These are phyloP conservation scores for Suillus occidentalis DNA, from an alignment of 768 basidiomycete species.

Conservation along the genomic window DNA sequence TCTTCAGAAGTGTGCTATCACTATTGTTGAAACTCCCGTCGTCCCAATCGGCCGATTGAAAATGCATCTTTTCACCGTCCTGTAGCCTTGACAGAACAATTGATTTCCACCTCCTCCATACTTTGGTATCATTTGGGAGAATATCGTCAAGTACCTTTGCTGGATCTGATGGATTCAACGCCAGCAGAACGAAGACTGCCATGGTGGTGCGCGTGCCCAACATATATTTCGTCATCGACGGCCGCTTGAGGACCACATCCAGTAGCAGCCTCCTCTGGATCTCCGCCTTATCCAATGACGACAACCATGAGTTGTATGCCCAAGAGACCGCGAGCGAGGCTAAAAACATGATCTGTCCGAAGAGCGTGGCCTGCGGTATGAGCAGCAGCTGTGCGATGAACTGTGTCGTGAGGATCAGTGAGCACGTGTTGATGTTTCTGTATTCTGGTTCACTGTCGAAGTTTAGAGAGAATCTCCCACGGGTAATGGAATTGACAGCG, in stretches of 20 bases:
- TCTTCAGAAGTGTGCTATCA: conserved; percentile 23
- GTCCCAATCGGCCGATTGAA: conserved; percentile 23
- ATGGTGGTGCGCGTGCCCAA: conserved; percentile 28
- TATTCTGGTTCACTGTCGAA: conserved; percentile 29
- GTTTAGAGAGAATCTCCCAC: conserved; percentile 30
- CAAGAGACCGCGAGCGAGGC: conserved; percentile 34
- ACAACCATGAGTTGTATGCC: conserved; percentile 36
- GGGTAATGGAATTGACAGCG: conserved; percentile 32
- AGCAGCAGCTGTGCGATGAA: conserved; percentile 37
- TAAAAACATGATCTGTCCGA: conserved; percentile 39
- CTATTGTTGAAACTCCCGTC: conserved; percentile 13
- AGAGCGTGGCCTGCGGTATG: conserved; percentile 31
- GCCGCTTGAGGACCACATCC: conserved; percentile 21
- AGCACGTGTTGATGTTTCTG: conserved; percentile 30
- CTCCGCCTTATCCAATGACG: conserved; percentile 38
- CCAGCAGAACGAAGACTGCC: conserved; percentile 26
- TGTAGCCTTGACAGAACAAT: conserved; percentile 18
- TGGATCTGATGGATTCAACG: conserved; percentile 22
- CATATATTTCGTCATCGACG: conserved; percentile 23
- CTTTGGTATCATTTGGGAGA: conserved; percentile 30
- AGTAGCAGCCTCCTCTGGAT: conserved; percentile 28
- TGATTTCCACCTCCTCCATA: conserved; percentile 29
- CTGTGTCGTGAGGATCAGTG: conserved; percentile 32
- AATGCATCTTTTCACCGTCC: conserved; percentile 23
- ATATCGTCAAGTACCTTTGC: conserved; percentile 20